phyloP scores from a whole-genome alignment of 1,139 yeast species.

The Diutina pseudorugosa region DNA sequence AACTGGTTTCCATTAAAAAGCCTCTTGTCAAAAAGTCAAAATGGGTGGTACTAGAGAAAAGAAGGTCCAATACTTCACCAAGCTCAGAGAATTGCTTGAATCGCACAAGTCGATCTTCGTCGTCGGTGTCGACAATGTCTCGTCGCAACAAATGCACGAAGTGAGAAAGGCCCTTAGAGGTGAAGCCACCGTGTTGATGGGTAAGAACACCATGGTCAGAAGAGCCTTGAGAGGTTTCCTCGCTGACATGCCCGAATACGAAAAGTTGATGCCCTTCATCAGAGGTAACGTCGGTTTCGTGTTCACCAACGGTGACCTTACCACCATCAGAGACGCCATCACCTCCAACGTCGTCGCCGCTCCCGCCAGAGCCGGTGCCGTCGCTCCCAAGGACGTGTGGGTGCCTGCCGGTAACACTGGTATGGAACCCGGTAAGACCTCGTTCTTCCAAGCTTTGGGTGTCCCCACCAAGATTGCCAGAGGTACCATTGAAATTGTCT shows the following conservation, averaged over 20 bases:
- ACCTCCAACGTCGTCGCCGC: conserved; percentile 96
- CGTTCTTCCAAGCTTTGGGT: conserved; percentile 99
- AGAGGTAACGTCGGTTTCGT: conserved; percentile 99
- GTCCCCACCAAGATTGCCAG: conserved; percentile 99
- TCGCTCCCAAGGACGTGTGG: conserved; percentile 96
- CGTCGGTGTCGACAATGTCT: conserved; percentile 99
- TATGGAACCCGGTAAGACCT: conserved; percentile 99
- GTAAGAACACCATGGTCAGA: conserved; percentile 99
- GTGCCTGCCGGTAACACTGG: conserved; percentile 99
- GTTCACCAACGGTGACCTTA: conserved; percentile 94
- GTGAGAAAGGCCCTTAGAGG: conserved; percentile 95
- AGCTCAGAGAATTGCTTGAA: conserved; percentile 90
- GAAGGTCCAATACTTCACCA: conserved; percentile 89
- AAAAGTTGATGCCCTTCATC: conserved; percentile 87
- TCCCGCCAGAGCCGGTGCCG: conserved; percentile 99
- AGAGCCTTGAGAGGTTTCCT: conserved; percentile 98
- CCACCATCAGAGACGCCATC: conserved; percentile 79
- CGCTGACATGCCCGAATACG: conserved; percentile 89
- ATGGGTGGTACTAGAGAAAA: conserved; percentile 99
- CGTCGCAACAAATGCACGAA: conserved; percentile 99
- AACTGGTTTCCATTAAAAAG: conserved; percentile 63
- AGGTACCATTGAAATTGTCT: conserved; percentile 99
- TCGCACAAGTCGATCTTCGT: conserved; percentile 97
- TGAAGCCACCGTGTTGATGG: conserved; percentile 93
- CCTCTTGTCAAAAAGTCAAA: conserved; percentile 93